Conservation (phyloP, 176 grass and related monocot species). For the Avena insularis region DNA sequence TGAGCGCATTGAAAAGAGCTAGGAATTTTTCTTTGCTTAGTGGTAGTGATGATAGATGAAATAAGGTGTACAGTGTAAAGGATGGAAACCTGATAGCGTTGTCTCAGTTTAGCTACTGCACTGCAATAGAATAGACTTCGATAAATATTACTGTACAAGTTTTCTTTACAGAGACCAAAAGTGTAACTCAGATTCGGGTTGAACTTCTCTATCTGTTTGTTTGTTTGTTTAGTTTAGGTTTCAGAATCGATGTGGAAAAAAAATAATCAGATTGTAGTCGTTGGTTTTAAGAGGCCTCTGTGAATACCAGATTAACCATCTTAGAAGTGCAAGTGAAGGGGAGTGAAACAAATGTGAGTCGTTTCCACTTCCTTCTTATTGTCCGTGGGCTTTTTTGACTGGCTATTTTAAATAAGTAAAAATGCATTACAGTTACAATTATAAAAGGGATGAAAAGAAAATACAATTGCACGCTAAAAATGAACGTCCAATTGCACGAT, state of each 20-base stretch:
- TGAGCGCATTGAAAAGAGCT: conserved; percentile 52
- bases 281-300: neutral
- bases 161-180: neutral
- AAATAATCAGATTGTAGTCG: neutral
- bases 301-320: neutral
- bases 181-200: neutral
- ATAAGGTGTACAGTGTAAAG: conserved; percentile 16
- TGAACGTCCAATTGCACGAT: no score
- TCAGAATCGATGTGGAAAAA: neutral
- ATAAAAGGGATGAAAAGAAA: no score
- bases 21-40: neutral
- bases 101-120: neutral
- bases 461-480: no score
- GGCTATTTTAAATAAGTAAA: no score
- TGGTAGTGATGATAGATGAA: neutral
- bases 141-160: neutral
- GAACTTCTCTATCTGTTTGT: neutral
- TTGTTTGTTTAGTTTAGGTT: neutral
- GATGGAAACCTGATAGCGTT: neutral
- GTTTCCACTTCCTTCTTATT: no score
- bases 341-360: neutral
- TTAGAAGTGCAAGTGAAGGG: neutral
- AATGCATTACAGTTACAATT: no score
- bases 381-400: no score
- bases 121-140: conserved; percentile 8